Conservation (phyloP, 1,284 basidiomycete species). For the Cryptococcus jaspeensis region DNA sequence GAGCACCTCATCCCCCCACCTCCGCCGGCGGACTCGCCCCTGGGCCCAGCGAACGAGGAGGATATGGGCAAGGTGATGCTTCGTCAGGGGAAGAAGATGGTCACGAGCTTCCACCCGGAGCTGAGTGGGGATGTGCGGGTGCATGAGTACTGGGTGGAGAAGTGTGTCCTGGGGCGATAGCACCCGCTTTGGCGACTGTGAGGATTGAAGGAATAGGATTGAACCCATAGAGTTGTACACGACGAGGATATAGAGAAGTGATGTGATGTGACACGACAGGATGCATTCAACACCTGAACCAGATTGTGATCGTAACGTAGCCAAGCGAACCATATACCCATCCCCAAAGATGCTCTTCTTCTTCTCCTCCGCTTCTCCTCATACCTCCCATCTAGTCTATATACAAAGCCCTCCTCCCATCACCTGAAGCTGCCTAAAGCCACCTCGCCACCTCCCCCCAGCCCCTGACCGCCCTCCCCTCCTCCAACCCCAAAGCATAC, state of each 20-base stretch:
- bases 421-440: constrained; percentile 8
- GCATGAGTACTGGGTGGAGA: constrained; percentile 62
- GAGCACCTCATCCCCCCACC: constrained; percentile 56
- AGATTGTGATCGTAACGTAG: not conserved
- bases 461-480: constrained; percentile 51
- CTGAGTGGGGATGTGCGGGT: constrained; percentile 82
- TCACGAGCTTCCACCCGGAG: constrained; percentile 95
- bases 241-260: not conserved
- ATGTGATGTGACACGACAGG: no score
- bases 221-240: not conserved
- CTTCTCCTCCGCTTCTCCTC: not conserved
- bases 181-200: not conserved
- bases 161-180: constrained; percentile 39
- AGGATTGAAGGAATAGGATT: no score
- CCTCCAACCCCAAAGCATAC: constrained; percentile 70
- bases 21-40: constrained; percentile 40
- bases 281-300: not conserved
- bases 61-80: constrained; percentile 78
- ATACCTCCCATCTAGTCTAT: not conserved
- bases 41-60: constrained; percentile 39
- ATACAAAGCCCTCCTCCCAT: not conserved
- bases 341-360: not conserved
- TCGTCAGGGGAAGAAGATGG: constrained; percentile 76
- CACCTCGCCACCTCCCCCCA: constrained; percentile 40
- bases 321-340: not conserved